Evolutionary conservation across 2,329 filamentous ascomycete species (phyloP).

Genomic region (Myriosclerotinia scirpicola): DNA sequence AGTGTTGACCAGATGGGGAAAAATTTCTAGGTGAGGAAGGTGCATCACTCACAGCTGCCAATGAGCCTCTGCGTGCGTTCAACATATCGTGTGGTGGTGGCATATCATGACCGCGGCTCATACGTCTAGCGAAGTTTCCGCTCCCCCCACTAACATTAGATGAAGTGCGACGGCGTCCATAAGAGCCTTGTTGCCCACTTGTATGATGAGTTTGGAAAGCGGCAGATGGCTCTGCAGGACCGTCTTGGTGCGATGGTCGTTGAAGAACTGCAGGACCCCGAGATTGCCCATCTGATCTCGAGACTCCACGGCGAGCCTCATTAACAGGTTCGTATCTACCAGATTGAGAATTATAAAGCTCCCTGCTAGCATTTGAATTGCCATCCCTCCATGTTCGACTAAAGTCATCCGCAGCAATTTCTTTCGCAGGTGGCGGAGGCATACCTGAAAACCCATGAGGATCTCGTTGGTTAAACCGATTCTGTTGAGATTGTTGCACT

Average conservation of each 20-base stretch:
- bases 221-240: constrained; percentile 77
- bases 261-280: constrained; percentile 80
- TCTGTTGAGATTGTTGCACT: constrained; percentile 45
- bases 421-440: constrained; percentile 62
- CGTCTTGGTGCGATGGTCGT: constrained; percentile 61
- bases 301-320: constrained; percentile 65
- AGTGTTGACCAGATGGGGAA: constrained; percentile 38
- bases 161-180: constrained; percentile 76
- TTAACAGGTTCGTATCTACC: constrained; percentile 87
- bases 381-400: constrained; percentile 81
- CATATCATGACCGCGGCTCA: constrained; percentile 41
- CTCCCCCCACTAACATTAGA: constrained; percentile 91
- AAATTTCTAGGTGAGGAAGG: constrained; percentile 50
- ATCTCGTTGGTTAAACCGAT: constrained; percentile 57
- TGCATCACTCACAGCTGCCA: constrained; percentile 52
- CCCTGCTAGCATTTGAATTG: constrained; percentile 60
- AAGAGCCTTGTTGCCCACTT: constrained; percentile 63
- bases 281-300: constrained; percentile 65
- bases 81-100: constrained; percentile 42
- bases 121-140: constrained; percentile 57
- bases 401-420: constrained; percentile 93
- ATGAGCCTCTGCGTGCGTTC: constrained; percentile 50
- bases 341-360: constrained; percentile 93
- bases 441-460: constrained; percentile 55
- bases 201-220: constrained; percentile 80